Base-by-base conservation (phyloP, 805 yeast species). In the Pichia pseudocactophila region DNA sequence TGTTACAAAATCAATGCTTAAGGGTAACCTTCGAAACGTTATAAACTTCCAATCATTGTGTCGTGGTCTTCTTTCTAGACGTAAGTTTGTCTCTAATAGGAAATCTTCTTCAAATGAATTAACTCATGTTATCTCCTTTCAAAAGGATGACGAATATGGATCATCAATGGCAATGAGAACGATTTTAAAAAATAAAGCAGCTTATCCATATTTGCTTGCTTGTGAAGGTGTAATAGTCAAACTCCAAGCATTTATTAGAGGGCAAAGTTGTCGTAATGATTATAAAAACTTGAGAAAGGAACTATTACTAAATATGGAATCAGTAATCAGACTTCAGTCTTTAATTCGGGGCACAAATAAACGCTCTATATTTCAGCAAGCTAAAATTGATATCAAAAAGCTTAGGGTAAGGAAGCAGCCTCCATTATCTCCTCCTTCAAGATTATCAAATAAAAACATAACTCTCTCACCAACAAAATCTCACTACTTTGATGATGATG, bases 1-100 rank as follows among this genome's bases (percentile, higher is more conserved):
- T 57, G 81, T 83, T 30, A 73, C 74, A 50, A 70, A 69, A 44
- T 79, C 80, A 45, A 70, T 82, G 66, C 55, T 83, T 25, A 73
- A 70, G 45, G 71, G 83, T 1, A 76, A 74, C 50, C 69, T 69
- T 7, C 72, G 70, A 11, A 75, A 73, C 18, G 54, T 81, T 18
- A 58, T 70, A 2, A 57, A 54, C 9, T 61, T 82, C 17, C 78
- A 76, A 51, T 62, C 81, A 0, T 50, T 68, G 0, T 61, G 73
- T 7, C 68, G 85, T 57, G 84, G 85, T 9, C 57, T 19, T 2
- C 16, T 51, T n/a, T 3, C 16, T 31, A 40, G 53, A 11, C 18
- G 28, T 9, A 41, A 38, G 22, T 15, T 31, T 16, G 33, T 32
- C 3, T n/a, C 35, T n/a, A 10, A 5, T 12, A 32, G 16, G 11